phyloP scores from a whole-genome alignment of 1,284 basidiomycete species.

The Xanthoconium separans region DNA sequence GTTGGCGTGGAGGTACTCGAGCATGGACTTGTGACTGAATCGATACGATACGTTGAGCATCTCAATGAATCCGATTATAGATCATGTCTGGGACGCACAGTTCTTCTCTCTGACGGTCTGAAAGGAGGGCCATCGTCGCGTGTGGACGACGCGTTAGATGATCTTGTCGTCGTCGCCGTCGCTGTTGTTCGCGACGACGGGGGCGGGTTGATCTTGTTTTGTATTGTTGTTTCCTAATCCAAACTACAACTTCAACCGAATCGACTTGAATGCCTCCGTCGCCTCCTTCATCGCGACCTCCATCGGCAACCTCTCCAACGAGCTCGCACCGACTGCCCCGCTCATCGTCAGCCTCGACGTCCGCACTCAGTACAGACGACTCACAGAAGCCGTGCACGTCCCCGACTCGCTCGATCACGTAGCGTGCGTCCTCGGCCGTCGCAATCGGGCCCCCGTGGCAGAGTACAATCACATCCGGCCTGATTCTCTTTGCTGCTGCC shows the following conservation, averaged over 20 bases:
- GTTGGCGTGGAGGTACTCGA: slow-evolving; percentile 76
- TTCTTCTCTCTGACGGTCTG: slow-evolving; percentile 82
- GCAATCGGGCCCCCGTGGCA: slow-evolving; percentile 32
- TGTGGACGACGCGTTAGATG: slow-evolving; percentile 9
- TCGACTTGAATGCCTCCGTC: slow-evolving; percentile 24
- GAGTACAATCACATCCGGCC: slow-evolving; percentile 23
- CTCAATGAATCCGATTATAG: background rate
- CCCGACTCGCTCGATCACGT: slow-evolving; percentile 22
- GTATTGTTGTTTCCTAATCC: slow-evolving; percentile 28
- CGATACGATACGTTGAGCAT: slow-evolving; percentile 16
- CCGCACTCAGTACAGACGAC: background rate
- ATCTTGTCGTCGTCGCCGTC: slow-evolving; percentile 1
- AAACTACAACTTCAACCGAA: slow-evolving; percentile 10
- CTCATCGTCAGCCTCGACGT: background rate
- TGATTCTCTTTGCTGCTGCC: slow-evolving; percentile 19
- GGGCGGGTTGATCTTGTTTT: slow-evolving; percentile 29
- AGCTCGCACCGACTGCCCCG: slow-evolving; percentile 27
- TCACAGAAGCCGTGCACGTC: slow-evolving; percentile 30
- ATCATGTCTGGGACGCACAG: slow-evolving; percentile 51
- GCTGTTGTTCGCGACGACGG: slow-evolving; percentile 6
- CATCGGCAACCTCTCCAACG: slow-evolving; percentile 30
- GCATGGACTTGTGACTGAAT: slow-evolving; percentile 78
- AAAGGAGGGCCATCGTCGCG: slow-evolving; percentile 52
- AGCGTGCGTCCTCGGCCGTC: slow-evolving; percentile 22
- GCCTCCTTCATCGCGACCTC: slow-evolving; percentile 21